Conservation (phyloP, 1,284 basidiomycete species). For the Anthracocystis panici-leucophaei region DNA sequence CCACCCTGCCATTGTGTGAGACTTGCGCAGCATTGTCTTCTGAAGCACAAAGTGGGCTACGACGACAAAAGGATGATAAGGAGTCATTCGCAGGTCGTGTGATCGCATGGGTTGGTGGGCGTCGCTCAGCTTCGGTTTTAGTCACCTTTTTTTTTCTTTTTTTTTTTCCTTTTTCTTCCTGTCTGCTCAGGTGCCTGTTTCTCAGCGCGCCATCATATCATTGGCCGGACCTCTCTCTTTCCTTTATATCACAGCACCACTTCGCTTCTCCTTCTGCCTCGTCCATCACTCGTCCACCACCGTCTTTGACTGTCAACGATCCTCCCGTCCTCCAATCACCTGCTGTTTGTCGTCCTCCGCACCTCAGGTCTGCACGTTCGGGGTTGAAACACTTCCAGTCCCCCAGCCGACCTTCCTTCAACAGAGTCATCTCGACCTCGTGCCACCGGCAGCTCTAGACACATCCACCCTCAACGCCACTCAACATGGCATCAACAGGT, state of each 20-base stretch:
- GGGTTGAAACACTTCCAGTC: neutral
- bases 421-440: neutral
- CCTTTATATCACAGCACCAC: neutral
- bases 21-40: too few relatives aligned
- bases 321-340: neutral
- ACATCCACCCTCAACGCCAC: neutral
- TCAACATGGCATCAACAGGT: slow-evolving; percentile 40
- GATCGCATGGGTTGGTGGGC: slow-evolving; percentile 5
- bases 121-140: neutral
- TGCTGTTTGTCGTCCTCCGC: neutral
- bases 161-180: neutral
- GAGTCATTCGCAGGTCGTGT: too few relatives aligned
- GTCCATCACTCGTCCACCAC: neutral
- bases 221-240: neutral
- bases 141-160: neutral
- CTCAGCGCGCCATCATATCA: neutral
- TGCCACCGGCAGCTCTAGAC: neutral
- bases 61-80: too few relatives aligned
- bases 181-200: neutral
- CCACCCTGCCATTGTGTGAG: neutral
- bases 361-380: neutral
- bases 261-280: neutral
- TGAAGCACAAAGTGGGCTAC: too few relatives aligned
- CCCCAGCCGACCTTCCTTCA: neutral
- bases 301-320: neutral